Base-by-base conservation (phyloP, 495 filamentous ascomycete genomes). In the Penicillium robsamsonii region DNA sequence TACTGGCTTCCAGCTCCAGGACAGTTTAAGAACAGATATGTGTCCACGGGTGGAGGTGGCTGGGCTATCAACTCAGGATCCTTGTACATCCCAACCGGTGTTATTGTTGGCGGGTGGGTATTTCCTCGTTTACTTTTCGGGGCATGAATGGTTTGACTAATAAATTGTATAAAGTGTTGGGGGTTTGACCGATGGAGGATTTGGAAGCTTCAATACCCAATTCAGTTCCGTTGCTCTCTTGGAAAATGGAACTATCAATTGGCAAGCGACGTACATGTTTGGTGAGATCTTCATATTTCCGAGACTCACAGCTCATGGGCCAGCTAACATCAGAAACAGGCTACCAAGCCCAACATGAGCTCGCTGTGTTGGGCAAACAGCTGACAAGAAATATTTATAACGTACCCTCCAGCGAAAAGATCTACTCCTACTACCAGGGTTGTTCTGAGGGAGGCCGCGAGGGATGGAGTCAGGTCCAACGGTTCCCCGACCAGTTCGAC, bases 371-470 rank as follows among this genome's bases (percentile, higher is more conserved):
- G 22, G 75, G 75, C 15, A 75, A 75, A 50, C 60, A 51, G 2
- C 62, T 75, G 6, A 69, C 73, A 1, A 58, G 55, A 29, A 68
- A 61, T 40, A 63, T 76, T 57, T 78, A 63, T 54, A 57, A 53
- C 33, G 55, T 69, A 18, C 25, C 51, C 11, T 38, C 42, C 18
- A 24, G 10, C 2, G 55, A 53, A 5, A 58, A 52, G 1, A 63
- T 80, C 1, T 83, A 81, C 57, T 67, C 76, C 4, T 83, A 81
- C 57, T 83, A 74, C 49, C 75, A 81, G 42, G 78, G 78, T 0
- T 83, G 80, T 59, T 79, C 75, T 2, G 78, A 81, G 30, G 80
- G 80, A 5, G 80, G 80, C 3, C 68, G 78, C n/a, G 75, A 80
- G 45, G 80, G 80, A 3, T 61, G 57, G 59, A 79, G 72, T 40